Base-by-base conservation (phyloP, 2,329 filamentous ascomycete species). In the Mariannaea elegans region DNA sequence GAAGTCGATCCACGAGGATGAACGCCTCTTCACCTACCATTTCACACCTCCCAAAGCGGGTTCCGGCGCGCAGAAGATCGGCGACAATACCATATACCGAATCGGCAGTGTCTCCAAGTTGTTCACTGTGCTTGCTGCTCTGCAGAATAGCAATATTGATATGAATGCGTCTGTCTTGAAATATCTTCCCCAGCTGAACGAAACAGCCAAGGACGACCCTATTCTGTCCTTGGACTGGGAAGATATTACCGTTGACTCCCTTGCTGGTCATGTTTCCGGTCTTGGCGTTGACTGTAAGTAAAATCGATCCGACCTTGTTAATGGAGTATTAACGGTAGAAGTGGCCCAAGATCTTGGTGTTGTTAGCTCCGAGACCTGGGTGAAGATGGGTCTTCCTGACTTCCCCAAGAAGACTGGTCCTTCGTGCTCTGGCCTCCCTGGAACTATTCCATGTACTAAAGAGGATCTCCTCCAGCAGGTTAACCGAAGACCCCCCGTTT, bases 221-320 rank as follows among this genome's bases (percentile, higher is more conserved):
- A 67, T 79, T 7, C 68, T 71, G 21, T 69, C 73, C 1, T 69
- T 80, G 2, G 68, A 76, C 39, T 85, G 82, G 82, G 75, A 82
- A 32, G 77, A 80, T 9, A 71, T 85, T 29, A 84, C 81, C 0
- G 69, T 83, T 5, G 75, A 74, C 4, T 74, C 79, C 18, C 68
- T 84, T 8, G 78, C 80, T 1, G 76, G 73, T 3, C 82, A 84
- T 39, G 72, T 83, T 10, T 76, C 77, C 14, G 82, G 82, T 0
- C 68, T 83, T 21, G 72, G 68, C 0, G 72, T 71, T 9, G 77
- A 78, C 39, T 67, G 73, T 80, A 67, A 69, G 72, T 56, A 1
- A 1, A 3, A 5, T 14, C 12, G 6, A 18, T 7, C 14, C 12
- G n/a, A 5, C 1, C 10, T 9, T 9, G 5, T 8, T 1, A 12